Evolutionary conservation across 768 basidiomycete genomes (phyloP), one percentile per base, ranked within the genome.

Genomic region (Pleurotus djamor): DNA sequence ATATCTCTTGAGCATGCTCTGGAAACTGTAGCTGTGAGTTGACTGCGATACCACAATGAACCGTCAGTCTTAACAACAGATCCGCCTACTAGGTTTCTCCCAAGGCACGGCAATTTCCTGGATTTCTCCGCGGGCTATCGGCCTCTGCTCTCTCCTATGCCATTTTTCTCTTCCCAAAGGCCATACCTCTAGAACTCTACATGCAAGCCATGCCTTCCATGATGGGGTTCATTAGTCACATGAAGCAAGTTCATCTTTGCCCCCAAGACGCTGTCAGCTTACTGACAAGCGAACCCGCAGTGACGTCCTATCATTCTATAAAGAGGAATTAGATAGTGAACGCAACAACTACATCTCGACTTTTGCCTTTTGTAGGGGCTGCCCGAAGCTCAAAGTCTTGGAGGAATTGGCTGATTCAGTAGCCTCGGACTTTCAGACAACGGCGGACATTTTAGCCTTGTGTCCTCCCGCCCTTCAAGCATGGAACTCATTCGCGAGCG

Each of bases 301-400:
- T 36, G 56, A 57, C 37, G 36, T 57, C 3, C 43, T 57, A 28
- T 57, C 56, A 28, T 34, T 57, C 9, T 57, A 57, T 16, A 57
- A 57, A 13, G 56, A 57, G 43, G 56, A 57, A 36, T 43, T 57
- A 14, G 56, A 41, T 1, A 43, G 43, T 13, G 56, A 57, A 34
- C 43, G 33, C 21, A 28, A 47, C 44, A 57, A 57, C 43, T 57
- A 33, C 37, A 44, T 57, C 2, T 41, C 38, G 21, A 57, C 48
- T 28, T n/a, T 56, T 13, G 54, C 54, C 8, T 12, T 9, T 6
- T 17, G 32, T 32, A 16, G 34, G 10, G 13, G 32, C 43, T 9
- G 43, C 12, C 9, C 55, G 12, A 57, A 57, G 56, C 17, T 45
- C 56, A 36, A 34, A 12, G 56, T 32, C 48, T 12, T 57, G 43